phyloP scores from a whole-genome alignment of 768 basidiomycete genomes.

The Amanita thiersii region DNA sequence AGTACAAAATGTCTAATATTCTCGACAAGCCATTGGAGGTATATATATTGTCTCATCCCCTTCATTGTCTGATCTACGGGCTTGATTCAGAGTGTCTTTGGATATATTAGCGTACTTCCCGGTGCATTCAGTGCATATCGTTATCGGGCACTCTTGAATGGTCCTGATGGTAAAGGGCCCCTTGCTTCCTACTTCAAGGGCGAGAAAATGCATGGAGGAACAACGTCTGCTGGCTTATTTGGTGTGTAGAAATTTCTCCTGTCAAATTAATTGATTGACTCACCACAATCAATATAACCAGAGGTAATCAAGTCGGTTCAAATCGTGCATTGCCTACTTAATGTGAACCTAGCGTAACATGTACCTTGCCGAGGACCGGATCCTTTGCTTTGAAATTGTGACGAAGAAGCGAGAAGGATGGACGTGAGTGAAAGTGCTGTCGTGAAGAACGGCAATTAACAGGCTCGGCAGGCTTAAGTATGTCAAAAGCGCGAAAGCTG shows the following conservation, averaged over 20 bases:
- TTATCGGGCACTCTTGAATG: slow-evolving; percentile 82
- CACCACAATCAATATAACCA: too few relatives aligned
- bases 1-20: slow-evolving; percentile 96
- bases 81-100: slow-evolving; percentile 58
- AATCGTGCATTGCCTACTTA: slow-evolving; percentile 6
- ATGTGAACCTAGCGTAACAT: slow-evolving; percentile 62
- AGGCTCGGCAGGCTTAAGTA: slow-evolving; percentile 55
- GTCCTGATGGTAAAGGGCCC: slow-evolving; percentile 82
- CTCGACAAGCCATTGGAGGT: slow-evolving; percentile 94
- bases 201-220: slow-evolving; percentile 71
- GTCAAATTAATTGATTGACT: neutral
- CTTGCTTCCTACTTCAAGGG: slow-evolving; percentile 93
- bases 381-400: slow-evolving; percentile 89
- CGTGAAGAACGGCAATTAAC: slow-evolving; percentile 8
- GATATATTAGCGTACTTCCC: slow-evolving; percentile 82
- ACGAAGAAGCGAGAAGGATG: slow-evolving; percentile 81
- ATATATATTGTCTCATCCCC: slow-evolving; percentile 14
- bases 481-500: slow-evolving; percentile 89
- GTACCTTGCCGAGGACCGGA: slow-evolving; percentile 88
- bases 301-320: slow-evolving; percentile 4
- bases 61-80: slow-evolving; percentile 1
- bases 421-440: slow-evolving; percentile 43
- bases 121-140: slow-evolving; percentile 91
- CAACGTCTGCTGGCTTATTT: slow-evolving; percentile 61
- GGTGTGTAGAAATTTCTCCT: slow-evolving; percentile 23